A percentile compares a stretch with the other conserved stretches of the same genome.
These are phyloP conservation scores for Chaetomium globosum DNA, from an alignment of 2,329 filamentous ascomycete genomes.

Conservation along the genomic window DNA sequence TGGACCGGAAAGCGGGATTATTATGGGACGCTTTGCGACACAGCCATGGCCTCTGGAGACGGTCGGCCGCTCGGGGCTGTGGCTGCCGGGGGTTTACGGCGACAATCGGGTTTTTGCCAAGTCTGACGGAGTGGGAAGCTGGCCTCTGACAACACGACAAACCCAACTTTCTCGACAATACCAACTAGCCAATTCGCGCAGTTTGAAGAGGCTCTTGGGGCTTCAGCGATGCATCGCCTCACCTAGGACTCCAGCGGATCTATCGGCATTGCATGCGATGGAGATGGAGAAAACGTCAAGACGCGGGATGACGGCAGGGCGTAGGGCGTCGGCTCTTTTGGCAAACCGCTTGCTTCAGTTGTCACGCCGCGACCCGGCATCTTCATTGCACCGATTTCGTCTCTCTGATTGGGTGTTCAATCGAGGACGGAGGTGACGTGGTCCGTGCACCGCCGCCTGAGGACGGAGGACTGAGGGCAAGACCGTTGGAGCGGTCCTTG, in stretches of 20 bases:
- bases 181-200: neutral
- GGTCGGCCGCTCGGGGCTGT: conserved; percentile 30
- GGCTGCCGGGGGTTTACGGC: conserved; percentile 12
- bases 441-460: conserved; percentile 21
- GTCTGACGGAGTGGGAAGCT: conserved; percentile 6
- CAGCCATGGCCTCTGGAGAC: conserved; percentile 26
- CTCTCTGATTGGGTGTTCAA: conserved; percentile 18
- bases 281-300: neutral
- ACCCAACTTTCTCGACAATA: conserved; percentile 11
- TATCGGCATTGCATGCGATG: neutral
- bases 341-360: conserved; percentile 11
- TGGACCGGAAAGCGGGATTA: conserved; percentile 18
- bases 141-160: conserved; percentile 3
- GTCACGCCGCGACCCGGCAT: conserved; percentile 9
- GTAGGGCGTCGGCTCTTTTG: conserved; percentile 2
- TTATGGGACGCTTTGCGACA: conserved; percentile 19
- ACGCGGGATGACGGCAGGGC: conserved; percentile 12
- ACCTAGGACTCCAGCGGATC: conserved; percentile 9
- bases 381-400: neutral
- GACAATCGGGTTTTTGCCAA: neutral
- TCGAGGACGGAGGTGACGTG: conserved; percentile 12
- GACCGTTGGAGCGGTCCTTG: conserved; percentile 27
- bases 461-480: conserved; percentile 18
- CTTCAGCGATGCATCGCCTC: neutral
- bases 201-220: neutral